Evolutionary conservation across 805 yeast species (phyloP), one percentile per base, ranked within the genome.

Genomic region (Torulaspora gathmanii): DNA sequence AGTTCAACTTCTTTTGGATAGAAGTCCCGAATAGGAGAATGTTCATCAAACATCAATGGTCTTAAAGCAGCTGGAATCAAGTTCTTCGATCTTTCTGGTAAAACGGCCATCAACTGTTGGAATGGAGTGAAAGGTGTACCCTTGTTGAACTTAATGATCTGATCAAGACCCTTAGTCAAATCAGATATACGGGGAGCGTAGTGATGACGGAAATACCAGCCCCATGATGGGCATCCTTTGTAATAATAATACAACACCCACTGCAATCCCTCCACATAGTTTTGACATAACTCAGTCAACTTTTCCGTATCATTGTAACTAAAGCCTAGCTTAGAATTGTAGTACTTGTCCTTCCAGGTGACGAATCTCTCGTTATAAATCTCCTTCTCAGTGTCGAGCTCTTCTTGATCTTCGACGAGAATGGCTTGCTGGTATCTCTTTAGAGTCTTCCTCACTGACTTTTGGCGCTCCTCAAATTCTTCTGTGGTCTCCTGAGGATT

Each of bases 151-250:
- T 71, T 63, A 46, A 86, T 73, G 48, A 75, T 68, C 44, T 78
- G 77, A 38, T 81, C 76, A 43, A 91, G 72, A 39, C 96, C 98
- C 46, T 73, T 70, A 27, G 75, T 66, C 50, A 91, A 73, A 67
- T 91, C 98, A 4, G 96, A 87, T 47, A 91, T 87, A 71, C 95
- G 80, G 37, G 99, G 99, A 13, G 98, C 79, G 65, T 91, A 91
- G 63, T 93, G 97, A 65, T 86, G 86, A 53, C 73, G 79, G 64
- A 78, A 91, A 62, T 78, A 91, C 99, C 98, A 91, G 36, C 86
- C 83, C 99, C 99, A 91, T 2, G 98, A 89, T 31, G 87, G 86
- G 60, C 87, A 82, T 22, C 97, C 98, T 55, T 77, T 76, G 61
- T 89, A 91, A 67, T 91, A 91, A 69, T 91, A 91, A 59, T 76